Evolutionary conservation across 306 rosid species (phyloP).

Genomic region (Albizia julibrissin): DNA sequence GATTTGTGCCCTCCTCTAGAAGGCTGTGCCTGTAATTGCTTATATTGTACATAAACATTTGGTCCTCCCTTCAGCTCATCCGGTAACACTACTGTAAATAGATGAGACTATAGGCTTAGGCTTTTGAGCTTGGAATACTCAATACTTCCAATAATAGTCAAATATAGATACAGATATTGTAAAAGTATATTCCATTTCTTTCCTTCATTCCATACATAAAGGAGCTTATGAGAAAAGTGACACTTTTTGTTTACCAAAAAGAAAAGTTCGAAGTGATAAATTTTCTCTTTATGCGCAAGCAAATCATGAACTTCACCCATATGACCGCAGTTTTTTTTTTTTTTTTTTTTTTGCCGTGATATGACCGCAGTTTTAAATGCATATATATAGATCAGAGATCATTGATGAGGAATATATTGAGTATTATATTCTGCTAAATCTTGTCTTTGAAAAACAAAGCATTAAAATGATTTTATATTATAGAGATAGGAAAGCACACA

Average conservation of each 20-base stretch:
- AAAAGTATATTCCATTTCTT: not conserved
- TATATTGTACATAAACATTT: not conserved
- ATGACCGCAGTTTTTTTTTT: not conserved
- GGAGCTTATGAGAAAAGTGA: not conserved
- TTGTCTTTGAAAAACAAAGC: not conserved
- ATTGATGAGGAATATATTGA: not conserved
- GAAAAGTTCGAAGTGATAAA: not conserved
- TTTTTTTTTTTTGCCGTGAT: too few species aligned
- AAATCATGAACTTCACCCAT: not conserved
- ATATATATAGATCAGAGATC: not conserved
- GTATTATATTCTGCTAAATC: not conserved
- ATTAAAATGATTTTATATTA: not conserved
- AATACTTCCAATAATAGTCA: not conserved
- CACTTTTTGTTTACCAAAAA: not conserved
- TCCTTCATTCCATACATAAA: not conserved
- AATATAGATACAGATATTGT: not conserved
- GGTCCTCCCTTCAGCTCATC: constrained; percentile 10
- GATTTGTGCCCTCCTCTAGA: not conserved
- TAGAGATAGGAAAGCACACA: not conserved
- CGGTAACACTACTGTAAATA: constrained; percentile 30
- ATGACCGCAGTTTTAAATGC: not conserved
- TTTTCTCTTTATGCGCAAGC: not conserved
- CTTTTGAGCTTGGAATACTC: not conserved
- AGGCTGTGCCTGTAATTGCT: constrained; percentile 14
- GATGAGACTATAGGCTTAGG: constrained; percentile 14